Evolutionary conservation across 768 basidiomycete genomes (phyloP).

Genomic region (Leccinum subtestaceum): DNA sequence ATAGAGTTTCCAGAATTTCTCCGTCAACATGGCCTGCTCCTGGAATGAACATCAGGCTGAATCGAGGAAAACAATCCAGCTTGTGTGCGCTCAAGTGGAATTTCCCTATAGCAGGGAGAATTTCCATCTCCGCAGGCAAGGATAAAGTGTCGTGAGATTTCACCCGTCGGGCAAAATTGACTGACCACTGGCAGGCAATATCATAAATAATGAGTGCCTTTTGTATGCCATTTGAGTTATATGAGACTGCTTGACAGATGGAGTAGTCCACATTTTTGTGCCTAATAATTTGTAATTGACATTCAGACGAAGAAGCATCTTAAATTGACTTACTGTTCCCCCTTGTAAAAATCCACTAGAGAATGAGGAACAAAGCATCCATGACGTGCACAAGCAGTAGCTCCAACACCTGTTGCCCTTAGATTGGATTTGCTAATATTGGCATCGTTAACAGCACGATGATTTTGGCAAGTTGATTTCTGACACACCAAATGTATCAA

Average conservation of each 20-base stretch:
- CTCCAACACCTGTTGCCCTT: not conserved
- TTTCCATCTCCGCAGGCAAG: not conserved
- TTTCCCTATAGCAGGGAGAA: conserved; percentile 22
- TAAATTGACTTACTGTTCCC: conserved; percentile 14
- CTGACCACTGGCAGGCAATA: conserved; percentile 28
- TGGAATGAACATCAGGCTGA: conserved; percentile 12
- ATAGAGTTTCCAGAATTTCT: conserved; percentile 35
- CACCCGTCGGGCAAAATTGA: conserved; percentile 6
- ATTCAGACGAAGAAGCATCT: not conserved
- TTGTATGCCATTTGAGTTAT: conserved; percentile 1
- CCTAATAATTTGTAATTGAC: conserved; percentile 5
- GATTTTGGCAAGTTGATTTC: not conserved
- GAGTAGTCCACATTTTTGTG: conserved; percentile 31
- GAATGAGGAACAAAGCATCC: conserved; percentile 25
- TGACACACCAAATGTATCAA: not conserved
- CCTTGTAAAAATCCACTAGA: conserved; percentile 33
- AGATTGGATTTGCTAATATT: not conserved
- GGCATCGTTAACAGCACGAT: not conserved
- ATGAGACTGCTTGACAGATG: conserved; percentile 18
- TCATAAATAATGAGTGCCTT: conserved; percentile 27
- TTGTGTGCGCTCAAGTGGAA: conserved; percentile 34
- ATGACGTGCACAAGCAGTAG: not conserved
- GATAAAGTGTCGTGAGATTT: not conserved
- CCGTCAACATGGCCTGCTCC: conserved; percentile 32
- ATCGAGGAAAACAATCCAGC: conserved; percentile 24